Base-by-base conservation (phyloP, 805 yeast genomes). In the Scheffersomyces coipomensis region DNA sequence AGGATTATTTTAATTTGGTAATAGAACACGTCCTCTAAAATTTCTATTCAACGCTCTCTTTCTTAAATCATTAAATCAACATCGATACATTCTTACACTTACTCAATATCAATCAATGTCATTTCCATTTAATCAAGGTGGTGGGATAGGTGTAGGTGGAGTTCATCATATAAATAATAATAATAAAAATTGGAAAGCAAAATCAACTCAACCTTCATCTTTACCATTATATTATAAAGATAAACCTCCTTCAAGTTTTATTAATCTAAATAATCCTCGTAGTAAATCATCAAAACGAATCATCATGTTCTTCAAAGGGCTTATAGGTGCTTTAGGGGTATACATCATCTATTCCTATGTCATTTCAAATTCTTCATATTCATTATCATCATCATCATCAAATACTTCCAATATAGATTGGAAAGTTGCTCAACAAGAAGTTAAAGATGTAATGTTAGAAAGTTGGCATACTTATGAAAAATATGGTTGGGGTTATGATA, bases 401-500 rank as follows among this genome's bases (percentile, higher is more conserved):
- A 38, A 37, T 23, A 30, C 7, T 13, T 5, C 5, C 5, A 11
- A 5, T n/a, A 12, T 24, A 7, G 30, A 27, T 27, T 81, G 88
- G 88, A 43, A 52, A 2, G 47, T 48, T 3, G 73, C 79, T 40
- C 81, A 79, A 49, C 60, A 65, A 11, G 76, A 75, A 47, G 90
- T 89, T 22, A 80, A 73, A 49, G 55, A 67, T n/a, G 88, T 79
- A 3, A 86, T 90, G 52, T 66, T 79, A 39, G 82, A 81, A 30
- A 76, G 90, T 5, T 90, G 96, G 96, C 67, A 68, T 19, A 84
- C 83, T 37, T 90, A 90, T 55, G 79, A 78, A 37, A 62, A 69
- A 19, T 71, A 85, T 53, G 97, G 85, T 0, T 88, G 95, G 90
- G 96, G 96, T 6, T 73, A 70, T 43, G 97, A 89, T 56, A 78